Base-by-base conservation (phyloP, 495 filamentous ascomycete genomes). In the Penicillium antarcticum region DNA sequence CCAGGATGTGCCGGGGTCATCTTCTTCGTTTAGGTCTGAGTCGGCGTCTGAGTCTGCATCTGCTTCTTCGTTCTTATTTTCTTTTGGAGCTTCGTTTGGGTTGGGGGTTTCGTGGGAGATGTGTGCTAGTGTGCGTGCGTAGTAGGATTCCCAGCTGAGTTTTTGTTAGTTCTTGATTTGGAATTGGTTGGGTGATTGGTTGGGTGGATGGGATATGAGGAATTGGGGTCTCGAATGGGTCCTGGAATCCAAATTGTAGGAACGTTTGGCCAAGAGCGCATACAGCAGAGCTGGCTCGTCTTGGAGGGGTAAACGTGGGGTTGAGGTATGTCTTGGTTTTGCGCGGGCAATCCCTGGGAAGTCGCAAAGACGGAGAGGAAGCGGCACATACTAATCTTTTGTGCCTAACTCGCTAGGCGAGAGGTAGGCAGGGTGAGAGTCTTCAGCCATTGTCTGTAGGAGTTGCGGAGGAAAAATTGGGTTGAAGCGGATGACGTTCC, bases 331-430 rank as follows among this genome's bases (percentile, higher is more conserved):
- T 17, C 24, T 12, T 7, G 35, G 18, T 21, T 2, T 39, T 43
- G 24, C 10, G 9, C 29, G 0, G 26, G 29, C 4, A 8, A 23
- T 29, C 26, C 6, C 26, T 9, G 19, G 12, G 11, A 6, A 4
- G 14, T 6, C 11, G 21, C 18, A 5, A n/a, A 33, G 9, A 10
- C 4, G 21, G 4, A 23, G 41, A 43, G n/a, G n/a, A n/a, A n/a
- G 43, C 24, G 23, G 45, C 11, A 69, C 68, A 33, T 68, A 81
- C 78, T 80, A 81, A 52, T 80, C 73, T 56, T 78, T 80, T 34
- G 75, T 78, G 43, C 78, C 78, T 14, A 81, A 66, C 59, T 79
- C 71, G 49, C 78, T 80, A 21, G 78, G 76, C 19, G 69, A 65
- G 12, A 81, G 66, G 57, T 77, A 72, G 4, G 66, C 58, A 6